Conservation (phyloP, 2,329 filamentous ascomycete species). For the Amesomyces nigricolor region DNA sequence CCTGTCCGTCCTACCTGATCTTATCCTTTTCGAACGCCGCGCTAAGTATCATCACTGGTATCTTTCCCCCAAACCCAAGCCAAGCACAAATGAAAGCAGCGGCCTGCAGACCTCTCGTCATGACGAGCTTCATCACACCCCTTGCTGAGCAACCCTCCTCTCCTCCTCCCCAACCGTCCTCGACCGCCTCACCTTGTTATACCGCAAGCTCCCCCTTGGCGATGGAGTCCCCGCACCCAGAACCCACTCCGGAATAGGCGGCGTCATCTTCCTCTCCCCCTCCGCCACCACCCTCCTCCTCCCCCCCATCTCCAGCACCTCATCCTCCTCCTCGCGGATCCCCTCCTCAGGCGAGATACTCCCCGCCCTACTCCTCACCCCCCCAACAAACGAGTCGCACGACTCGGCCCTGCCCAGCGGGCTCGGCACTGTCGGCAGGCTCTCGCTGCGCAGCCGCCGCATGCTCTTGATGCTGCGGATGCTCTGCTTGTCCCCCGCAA, state of each 20-base stretch:
- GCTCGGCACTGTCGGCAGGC: conserved; percentile 42
- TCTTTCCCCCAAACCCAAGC: conserved; percentile 3
- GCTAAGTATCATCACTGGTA: conserved; percentile 17
- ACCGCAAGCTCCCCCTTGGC: conserved; percentile 47
- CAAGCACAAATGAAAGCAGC: conserved; percentile 3
- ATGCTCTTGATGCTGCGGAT: conserved; percentile 46
- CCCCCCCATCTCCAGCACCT: conserved; percentile 20
- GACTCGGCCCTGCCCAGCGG: conserved; percentile 48
- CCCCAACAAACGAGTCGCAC: conserved; percentile 40
- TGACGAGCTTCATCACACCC: background rate
- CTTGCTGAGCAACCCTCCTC: conserved; percentile 18
- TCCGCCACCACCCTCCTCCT: conserved; percentile 23
- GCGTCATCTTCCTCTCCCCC: conserved; percentile 47
- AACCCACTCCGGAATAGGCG: conserved; percentile 58
- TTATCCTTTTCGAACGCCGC: conserved; percentile 16
- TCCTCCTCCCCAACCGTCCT: conserved; percentile 23
- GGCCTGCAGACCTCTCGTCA: background rate
- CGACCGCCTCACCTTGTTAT: conserved; percentile 35
- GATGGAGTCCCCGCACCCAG: conserved; percentile 45
- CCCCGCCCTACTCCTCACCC: conserved; percentile 17
- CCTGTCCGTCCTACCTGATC: background rate
- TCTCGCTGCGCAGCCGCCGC: conserved; percentile 51
- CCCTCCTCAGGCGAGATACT: conserved; percentile 21
- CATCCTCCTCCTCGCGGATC: conserved; percentile 27
- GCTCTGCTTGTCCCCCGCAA: conserved; percentile 49